Evolutionary conservation across 1,284 basidiomycete species (phyloP).

Genomic region (Fomitopsis palustris): DNA sequence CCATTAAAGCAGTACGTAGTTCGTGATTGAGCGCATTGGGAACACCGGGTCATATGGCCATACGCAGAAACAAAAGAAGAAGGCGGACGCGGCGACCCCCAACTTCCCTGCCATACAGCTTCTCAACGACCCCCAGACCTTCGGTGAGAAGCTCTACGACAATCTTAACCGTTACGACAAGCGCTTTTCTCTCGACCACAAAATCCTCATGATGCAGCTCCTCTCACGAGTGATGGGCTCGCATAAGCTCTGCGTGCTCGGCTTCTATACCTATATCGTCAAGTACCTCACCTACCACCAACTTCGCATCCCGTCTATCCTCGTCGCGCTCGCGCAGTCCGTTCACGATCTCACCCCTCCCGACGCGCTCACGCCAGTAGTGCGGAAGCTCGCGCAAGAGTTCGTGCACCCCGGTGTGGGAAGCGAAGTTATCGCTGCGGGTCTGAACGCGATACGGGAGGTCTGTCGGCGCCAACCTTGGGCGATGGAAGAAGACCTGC

Average conservation of each 20-base stretch:
- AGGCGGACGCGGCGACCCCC: conserved; percentile 41
- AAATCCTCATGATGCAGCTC: conserved; percentile 96
- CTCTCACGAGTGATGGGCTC: conserved; percentile 92
- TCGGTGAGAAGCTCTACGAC: conserved; percentile 94
- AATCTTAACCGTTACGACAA: conserved; percentile 87
- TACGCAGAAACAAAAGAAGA: conserved; percentile 60
- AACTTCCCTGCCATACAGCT: conserved; percentile 96
- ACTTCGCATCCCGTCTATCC: conserved; percentile 90
- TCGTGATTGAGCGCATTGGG: conserved; percentile 3
- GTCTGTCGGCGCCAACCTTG: conserved; percentile 92
- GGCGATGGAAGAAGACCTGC: conserved; percentile 93
- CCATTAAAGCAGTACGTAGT: conserved; percentile 46
- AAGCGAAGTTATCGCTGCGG: conserved; percentile 92
- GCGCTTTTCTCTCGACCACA: conserved; percentile 92
- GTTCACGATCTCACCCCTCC: conserved; percentile 96
- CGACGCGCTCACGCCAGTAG: conserved; percentile 85
- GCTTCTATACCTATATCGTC: conserved; percentile 97
- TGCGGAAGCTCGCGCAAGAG: conserved; percentile 91
- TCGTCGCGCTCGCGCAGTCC: conserved; percentile 93
- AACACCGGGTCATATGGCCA: neutral
- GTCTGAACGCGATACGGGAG: conserved; percentile 93
- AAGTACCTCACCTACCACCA: conserved; percentile 94
- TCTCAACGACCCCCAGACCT: conserved; percentile 93
- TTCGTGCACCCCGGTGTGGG: conserved; percentile 98
- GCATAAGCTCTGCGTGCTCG: conserved; percentile 91